Evolutionary conservation across 139 green algal genomes (phyloP), one percentile per base, ranked within the genome.

Genomic region (Tetradesmus obliquus): DNA sequence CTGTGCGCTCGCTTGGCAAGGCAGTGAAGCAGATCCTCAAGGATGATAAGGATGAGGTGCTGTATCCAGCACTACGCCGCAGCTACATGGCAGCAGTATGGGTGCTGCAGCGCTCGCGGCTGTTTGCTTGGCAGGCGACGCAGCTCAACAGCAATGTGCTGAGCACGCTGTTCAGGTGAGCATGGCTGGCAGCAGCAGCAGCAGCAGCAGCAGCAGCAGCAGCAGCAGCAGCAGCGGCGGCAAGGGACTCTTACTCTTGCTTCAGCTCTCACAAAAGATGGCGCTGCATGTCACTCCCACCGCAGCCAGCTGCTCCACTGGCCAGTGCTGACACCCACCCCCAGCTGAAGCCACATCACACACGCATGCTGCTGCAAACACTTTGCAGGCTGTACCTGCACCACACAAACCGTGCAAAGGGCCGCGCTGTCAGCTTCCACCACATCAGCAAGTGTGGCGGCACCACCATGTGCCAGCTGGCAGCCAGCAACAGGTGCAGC

Each of bases 391-490:
- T 90, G 53, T 90, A 90, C 45, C 17, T 84, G 71, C 71, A 84
- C 53, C 86, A 90, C n/a, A 55, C 22, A 4, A 72, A 74, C 19
- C 69, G 86, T 13, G 69, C 86, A 13, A 84, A 90, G 86, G 86
- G 86, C 53, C 69, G 86, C 10, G 54, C 86, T 24, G 86, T 90
- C 19, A 90, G 86, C 71, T 90, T 90, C 22, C 86, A 90, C 54
- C 86, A 90, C 55, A 55, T 90, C 69, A 90, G 86, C 86, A 90
- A 90, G 71, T 90, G 86, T 54, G 86, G 86, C 20, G 86, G 86
- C 53, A 90, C 86, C 53, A 90, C 86, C 17, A 90, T 90, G 86
- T 90, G 86, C 71, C 86, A 90, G 53, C 86, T 90, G 71, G 86
- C 86, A 83, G 86, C 71, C 71, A 90, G 53, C 86, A 90, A 90